Base-by-base conservation (phyloP, 208 protist species). In the Leishmania lainsoni region DNA sequence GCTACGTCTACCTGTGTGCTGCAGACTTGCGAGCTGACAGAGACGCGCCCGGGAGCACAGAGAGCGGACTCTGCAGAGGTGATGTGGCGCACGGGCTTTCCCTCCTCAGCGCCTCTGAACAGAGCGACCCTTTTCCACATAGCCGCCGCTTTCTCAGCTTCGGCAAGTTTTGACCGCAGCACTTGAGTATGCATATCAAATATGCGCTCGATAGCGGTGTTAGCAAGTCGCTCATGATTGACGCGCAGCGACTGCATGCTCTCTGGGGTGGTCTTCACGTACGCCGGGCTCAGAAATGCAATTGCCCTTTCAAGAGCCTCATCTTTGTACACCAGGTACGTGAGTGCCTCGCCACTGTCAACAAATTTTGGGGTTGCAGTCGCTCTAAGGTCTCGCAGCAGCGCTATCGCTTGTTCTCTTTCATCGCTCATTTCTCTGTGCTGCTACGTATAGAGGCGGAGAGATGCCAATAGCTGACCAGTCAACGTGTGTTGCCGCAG, bases 81-180 rank as follows among this genome's bases (percentile, higher is more conserved):
- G 22, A 5, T 68, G 17, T 65, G 52, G 17, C 6, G 5, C 20
- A 3, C 32, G 3, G 39, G 68, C 2, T 12, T 59, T 77, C 22
- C 74, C 9, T 63, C 42, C 29, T 14, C 61, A 42, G 26, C 35
- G 8, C 69, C 32, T 20, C 81, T 69, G 29, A 65, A 80, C 52
- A 85, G 71, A 32, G 81, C 56, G 10, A 78, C 72, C 29, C 75
- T 76, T 4, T 79, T 79, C 81, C 81, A 85, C 76, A 85, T 85
- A 14, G 65, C 52, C 14, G 71, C 76, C 12, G 39, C 59, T 42
- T 78, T 75, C 39, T 85, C 81, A 26, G 81, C 81, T 51, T 80
- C 76, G 69, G 56, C 68, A 26, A 85, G 76, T 26, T 76, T 85
- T 16, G 78, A 79, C 20, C 81, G 81, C n/a, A 85, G 71, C 2